Base-by-base conservation (phyloP, 148 eudicot species). In the Silene uniflora region DNA sequence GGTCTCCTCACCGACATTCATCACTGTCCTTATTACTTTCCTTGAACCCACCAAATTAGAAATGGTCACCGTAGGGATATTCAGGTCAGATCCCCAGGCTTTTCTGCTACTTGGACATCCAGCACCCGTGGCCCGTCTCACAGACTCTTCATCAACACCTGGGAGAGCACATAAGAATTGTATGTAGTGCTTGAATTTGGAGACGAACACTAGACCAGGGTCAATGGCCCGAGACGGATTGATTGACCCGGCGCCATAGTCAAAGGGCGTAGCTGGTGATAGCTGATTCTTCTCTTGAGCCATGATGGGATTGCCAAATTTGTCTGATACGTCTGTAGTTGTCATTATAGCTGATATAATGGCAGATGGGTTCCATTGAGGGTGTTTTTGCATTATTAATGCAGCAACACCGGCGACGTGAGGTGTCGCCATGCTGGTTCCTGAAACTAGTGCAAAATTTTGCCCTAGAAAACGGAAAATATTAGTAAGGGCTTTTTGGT, bases 371-470 rank as follows among this genome's bases (percentile, higher is more conserved):
- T 78, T 83, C 93, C 93, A 89, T 17, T 44, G 62, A 0, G 87
- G 90, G 81, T 89, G 87, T 27, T 80, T 85, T 56, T 89, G 93
- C 81, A 84, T 89, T 69, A 89, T 86, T 46, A 89, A 71, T 21
- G 93, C 91, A 10, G 91, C 91, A 12, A 86, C 81, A 9, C 93
- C 93, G 6, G 89, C 91, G 10, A 89, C 73, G 49, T 89, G 93
- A 14, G 91, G 91, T 1, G 91, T 83, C 17, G 91, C 91, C 93
- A 89, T 89, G 88, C 93, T 89, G 52, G 93, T 89, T 67, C 91
- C 93, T 9, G 91, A 89, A 42, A 86, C 81, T 19, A 89, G 79
- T 10, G 91, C 93, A 70, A 89, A 89, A 16, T 71, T 74, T 78
- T 87, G 88, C 18, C 93, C 93, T 89, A 75, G 29, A 47, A 24